Evolutionary conservation across 768 basidiomycete species (phyloP).

Genomic region (Panellus pusillus): DNA sequence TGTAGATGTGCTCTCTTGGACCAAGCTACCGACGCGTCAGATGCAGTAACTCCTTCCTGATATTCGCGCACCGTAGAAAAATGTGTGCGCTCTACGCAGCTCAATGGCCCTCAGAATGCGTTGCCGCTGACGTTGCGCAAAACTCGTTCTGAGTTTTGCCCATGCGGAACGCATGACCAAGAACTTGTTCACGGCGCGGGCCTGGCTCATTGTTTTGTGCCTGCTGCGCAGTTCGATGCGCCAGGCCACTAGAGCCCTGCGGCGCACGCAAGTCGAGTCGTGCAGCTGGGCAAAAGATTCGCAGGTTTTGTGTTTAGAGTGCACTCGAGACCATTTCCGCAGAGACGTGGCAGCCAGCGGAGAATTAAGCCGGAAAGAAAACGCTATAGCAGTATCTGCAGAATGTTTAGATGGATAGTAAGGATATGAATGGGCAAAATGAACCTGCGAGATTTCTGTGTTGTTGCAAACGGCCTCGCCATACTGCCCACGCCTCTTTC

Average conservation of each 20-base stretch:
- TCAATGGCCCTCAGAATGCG: constrained; percentile 46
- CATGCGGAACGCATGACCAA: constrained; percentile 50
- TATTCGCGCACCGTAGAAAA: constrained; percentile 32
- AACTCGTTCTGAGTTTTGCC: constrained; percentile 46
- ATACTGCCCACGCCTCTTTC: constrained; percentile 47
- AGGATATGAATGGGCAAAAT: constrained; percentile 4
- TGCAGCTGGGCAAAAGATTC: constrained; percentile 49
- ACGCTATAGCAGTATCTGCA: constrained; percentile 51
- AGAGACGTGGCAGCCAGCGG: constrained; percentile 36
- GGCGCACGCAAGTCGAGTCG: constrained; percentile 41
- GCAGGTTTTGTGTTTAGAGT: constrained; percentile 47
- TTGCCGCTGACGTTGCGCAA: constrained; percentile 45
- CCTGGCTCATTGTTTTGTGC: constrained; percentile 51
- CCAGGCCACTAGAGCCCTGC: constrained; percentile 52
- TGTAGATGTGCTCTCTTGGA: constrained; percentile 11
- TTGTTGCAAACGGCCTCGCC: constrained; percentile 46
- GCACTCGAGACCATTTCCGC: constrained; percentile 45
- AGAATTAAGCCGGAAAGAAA: constrained; percentile 46
- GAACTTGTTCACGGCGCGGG: constrained; percentile 52
- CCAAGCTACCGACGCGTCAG: constrained; percentile 15
- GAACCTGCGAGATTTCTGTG: constrained; percentile 49
- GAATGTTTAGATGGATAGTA: constrained; percentile 15
- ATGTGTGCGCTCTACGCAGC: constrained; percentile 32
- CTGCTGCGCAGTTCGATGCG: constrained; percentile 51
- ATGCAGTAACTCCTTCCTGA: not conserved